Evolutionary conservation across 305 asterid genomes (phyloP).

Genomic region (Fraxinus xanthoxyloides): DNA sequence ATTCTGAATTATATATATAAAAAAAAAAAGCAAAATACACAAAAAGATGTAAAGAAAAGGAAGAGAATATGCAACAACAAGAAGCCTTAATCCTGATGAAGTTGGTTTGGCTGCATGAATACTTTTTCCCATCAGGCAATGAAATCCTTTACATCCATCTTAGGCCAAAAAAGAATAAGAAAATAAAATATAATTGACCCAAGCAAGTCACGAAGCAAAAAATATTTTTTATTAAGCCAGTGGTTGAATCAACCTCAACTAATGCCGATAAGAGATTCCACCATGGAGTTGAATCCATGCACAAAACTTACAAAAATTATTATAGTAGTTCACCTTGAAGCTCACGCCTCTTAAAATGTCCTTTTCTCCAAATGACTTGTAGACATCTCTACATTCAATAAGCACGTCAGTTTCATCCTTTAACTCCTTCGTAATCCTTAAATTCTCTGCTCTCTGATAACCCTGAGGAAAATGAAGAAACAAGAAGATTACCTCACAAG

Average conservation of each 20-base stretch:
- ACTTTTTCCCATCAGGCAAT: not conserved
- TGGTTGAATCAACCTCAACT: not conserved
- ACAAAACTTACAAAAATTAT: not conserved
- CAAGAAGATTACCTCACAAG: not conserved
- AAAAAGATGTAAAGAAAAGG: not conserved
- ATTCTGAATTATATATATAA: not conserved
- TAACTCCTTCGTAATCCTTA: slow-evolving; percentile 34
- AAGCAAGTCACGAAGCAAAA: not conserved
- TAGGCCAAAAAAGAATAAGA: not conserved
- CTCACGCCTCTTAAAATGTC: slow-evolving; percentile 92
- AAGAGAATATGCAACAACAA: not conserved
- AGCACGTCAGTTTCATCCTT: slow-evolving; percentile 73
- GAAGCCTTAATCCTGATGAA: not conserved
- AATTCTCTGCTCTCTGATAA: slow-evolving; percentile 39
- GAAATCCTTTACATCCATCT: not conserved
- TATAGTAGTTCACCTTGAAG: slow-evolving; percentile 71
- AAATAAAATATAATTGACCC: not conserved
- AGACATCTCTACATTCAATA: slow-evolving; percentile 85
- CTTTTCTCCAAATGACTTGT: slow-evolving; percentile 93
- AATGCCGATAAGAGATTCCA: not conserved
- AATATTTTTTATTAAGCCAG: not conserved
- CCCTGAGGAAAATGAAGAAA: slow-evolving; percentile 40
- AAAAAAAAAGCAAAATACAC: not conserved
- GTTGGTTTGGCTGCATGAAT: not conserved
- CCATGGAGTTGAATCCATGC: not conserved